These are phyloP conservation scores for Cystobasidiaceae sp. DNA, from an alignment of 1,284 basidiomycete species.

Conservation along the genomic window DNA sequence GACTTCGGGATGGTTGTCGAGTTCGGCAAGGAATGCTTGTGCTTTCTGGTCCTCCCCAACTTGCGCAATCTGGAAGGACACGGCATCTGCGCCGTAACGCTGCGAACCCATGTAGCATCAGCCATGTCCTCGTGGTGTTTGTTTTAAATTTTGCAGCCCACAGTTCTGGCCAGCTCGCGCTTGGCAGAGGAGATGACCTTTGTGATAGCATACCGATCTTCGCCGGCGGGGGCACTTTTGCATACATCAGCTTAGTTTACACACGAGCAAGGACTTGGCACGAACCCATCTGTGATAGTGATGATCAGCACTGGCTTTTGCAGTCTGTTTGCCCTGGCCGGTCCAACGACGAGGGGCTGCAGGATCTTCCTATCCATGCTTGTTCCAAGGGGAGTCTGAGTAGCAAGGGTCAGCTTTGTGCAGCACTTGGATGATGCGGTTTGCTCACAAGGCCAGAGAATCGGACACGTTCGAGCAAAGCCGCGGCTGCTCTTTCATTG, in stretches of 20 bases:
- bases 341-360: constrained; percentile 49
- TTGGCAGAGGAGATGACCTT: constrained; percentile 49
- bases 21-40: constrained; percentile 49
- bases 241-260: constrained; percentile 17
- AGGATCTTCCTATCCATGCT: constrained; percentile 49
- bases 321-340: constrained; percentile 46
- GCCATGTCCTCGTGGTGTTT: not conserved
- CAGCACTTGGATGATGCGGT: too few relatives aligned
- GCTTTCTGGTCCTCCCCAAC: constrained; percentile 42
- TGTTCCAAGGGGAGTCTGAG: constrained; percentile 45
- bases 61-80: constrained; percentile 49
- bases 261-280: constrained; percentile 8
- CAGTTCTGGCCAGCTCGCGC: constrained; percentile 44
- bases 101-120: too few relatives aligned
- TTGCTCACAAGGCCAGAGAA: constrained; percentile 23
- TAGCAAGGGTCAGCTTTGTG: too few relatives aligned
- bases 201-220: constrained; percentile 47
- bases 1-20: constrained; percentile 50
- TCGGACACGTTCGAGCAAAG: constrained; percentile 47
- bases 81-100: constrained; percentile 50
- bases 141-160: not conserved
- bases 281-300: constrained; percentile 36
- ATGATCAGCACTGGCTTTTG: constrained; percentile 52
- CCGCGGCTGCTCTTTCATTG: constrained; percentile 46
- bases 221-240: constrained; percentile 45